Evolutionary conservation across 805 yeast genomes (phyloP), one percentile per base, ranked within the genome.

Genomic region (Helenozyma baotianmanensis): DNA sequence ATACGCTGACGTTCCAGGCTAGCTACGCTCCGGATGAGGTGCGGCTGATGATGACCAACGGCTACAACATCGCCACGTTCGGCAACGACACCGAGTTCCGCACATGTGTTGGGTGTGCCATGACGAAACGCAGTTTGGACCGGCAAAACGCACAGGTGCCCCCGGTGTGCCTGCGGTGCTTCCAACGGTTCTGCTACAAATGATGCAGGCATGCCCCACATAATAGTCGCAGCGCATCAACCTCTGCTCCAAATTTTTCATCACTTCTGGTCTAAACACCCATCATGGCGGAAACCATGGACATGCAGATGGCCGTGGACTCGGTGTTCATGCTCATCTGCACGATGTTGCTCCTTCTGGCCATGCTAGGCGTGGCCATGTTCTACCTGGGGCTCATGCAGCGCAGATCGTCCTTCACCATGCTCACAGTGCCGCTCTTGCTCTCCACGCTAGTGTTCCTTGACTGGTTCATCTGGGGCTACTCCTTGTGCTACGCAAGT

Each of bases 1-100:
- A 78, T 47, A 68, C 72, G 1, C 77, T 83, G 1, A 78, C 84
- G 0, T 78, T 79, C 52, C 72, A 75, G 42, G 51, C 75, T 30
- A 65, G 70, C 14, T 79, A 76, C 48, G 62, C 61, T 2, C 48
- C 54, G 9, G 48, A 47, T 0, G 82, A 78, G 47, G 58, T 63
- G 4, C 36, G 43, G 2, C 51, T 56, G 3, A 69, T 77, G 74
- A 49, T 77, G 18, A 48, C 57, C 24, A 78, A 76, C 43, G 82
- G 82, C 0, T 70, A 61, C 43, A 63, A 65, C 28, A 51, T 79
- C 16, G 80, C 75, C 21, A 70, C 78, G 0, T 51, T 48, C 30
- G 58, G 53, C 9, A 70, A 74, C 38, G 67, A 72, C 3, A 29
- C 45, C 1, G 45, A 55, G 26, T 77, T 58, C 48, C 49, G 66